Evolutionary conservation across 768 basidiomycete genomes (phyloP).

Genomic region (Gautieria morchelliformis): DNA sequence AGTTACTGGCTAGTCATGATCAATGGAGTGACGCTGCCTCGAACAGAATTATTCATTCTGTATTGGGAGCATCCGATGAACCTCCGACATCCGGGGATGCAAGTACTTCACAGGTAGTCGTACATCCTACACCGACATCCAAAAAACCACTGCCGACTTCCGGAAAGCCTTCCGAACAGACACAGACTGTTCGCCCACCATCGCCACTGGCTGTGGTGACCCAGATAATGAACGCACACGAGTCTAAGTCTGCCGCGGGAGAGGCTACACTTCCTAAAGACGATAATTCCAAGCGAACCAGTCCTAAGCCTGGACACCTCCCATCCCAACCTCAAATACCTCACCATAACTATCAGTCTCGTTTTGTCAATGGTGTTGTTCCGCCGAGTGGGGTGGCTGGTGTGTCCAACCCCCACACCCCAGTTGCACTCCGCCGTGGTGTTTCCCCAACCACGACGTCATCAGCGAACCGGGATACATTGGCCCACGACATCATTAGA

Average conservation of each 20-base stretch:
- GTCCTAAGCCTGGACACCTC: neutral
- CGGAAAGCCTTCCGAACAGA: neutral
- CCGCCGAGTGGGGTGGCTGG: no score
- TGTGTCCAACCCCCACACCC: no score
- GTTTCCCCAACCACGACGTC: neutral
- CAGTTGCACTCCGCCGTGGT: neutral
- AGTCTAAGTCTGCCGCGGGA: neutral
- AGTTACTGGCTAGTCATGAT: neutral
- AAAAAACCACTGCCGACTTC: neutral
- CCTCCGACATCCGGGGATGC: neutral
- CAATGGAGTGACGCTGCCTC: conserved; percentile 3
- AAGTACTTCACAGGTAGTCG: neutral
- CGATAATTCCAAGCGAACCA: neutral
- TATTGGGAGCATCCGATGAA: neutral
- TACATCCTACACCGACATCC: neutral
- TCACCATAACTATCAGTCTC: neutral
- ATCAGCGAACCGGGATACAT: conserved; percentile 1
- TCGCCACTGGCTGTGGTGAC: neutral
- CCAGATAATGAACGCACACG: neutral
- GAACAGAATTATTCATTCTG: neutral
- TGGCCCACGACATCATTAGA: conserved; percentile 1
- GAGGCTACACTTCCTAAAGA: neutral
- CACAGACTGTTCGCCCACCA: neutral
- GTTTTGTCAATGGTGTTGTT: neutral
- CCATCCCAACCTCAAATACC: neutral